Base-by-base conservation (phyloP, 2,329 filamentous ascomycete species). In the Knufia fluminis region DNA sequence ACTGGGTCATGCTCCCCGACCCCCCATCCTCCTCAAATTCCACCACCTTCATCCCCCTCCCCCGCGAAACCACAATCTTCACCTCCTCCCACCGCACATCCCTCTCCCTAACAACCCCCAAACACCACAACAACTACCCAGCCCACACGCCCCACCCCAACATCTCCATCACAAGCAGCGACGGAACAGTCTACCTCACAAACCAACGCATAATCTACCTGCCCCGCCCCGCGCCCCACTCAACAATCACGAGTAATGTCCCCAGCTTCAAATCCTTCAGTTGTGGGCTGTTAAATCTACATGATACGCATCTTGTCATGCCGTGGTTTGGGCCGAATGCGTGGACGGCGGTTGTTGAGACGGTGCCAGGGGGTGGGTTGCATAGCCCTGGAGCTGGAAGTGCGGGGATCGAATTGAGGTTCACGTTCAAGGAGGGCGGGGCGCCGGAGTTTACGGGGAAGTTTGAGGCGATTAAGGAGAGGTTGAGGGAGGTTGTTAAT, bases 381-480 rank as follows among this genome's bases (percentile, higher is more conserved):
- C 86, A 90, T 0, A 69, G 83, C 3, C 74, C 83, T 19, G 76
- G 33, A 4, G n/a, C 7, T 14, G 33, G 7, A n/a, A 17, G 87
- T 54, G 77, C 83, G 16, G 80, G 82, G 23, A 74, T 95, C 38
- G 87, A 92, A 60, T 67, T 94, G 57, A 89, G 86, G 64, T 76
- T 96, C 60, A 89, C 83, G 19, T 97, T 97, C 73, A 90, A 89
- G 63, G 90, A 97, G 54, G 91, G 91, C 38, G 91, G 91, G n/a
- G 90, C 90, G 51, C 92, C 85, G 65, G 89, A 95, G 59, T 97
- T 94, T 62, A 83, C 90, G 60, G 78, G 80, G 45, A 79, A 79
- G 46, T 95, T 90, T 62, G 87, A 94, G 60, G 76, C 85, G 49
- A 81, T 96, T 56, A 89, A 87, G 63, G 90, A 94, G 62, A 78